These are phyloP conservation scores for Pochonia chlamydosporia DNA, from an alignment of 2,329 filamentous ascomycete genomes.

Conservation along the genomic window DNA sequence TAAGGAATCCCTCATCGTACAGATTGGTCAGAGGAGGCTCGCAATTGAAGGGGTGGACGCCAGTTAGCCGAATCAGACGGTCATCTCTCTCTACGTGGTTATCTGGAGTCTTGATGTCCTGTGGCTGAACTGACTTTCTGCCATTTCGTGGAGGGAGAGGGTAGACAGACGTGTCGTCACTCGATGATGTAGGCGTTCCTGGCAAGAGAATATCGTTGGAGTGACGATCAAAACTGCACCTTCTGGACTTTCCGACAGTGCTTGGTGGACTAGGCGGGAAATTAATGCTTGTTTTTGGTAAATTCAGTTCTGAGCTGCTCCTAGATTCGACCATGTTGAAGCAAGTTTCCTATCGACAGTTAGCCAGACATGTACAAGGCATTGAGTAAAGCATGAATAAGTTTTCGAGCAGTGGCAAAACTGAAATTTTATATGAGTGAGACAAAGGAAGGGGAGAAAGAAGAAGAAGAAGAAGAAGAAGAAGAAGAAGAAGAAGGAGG, in stretches of 20 bases:
- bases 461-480: no score
- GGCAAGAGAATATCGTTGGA: neutral
- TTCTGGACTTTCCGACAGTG: slow-evolving; percentile 31
- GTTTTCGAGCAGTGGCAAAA: no score
- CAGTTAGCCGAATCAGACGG: slow-evolving; percentile 78
- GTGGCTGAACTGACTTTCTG: slow-evolving; percentile 58
- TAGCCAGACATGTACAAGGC: no score
- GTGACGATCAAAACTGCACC: slow-evolving; percentile 24
- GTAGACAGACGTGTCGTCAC: slow-evolving; percentile 29
- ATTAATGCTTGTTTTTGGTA: slow-evolving; percentile 5
- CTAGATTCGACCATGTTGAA: neutral
- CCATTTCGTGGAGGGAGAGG: slow-evolving; percentile 63
- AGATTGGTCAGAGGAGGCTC: slow-evolving; percentile 76
- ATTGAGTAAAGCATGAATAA: no score
- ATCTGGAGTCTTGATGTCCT: slow-evolving; percentile 81
- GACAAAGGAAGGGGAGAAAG: no score
- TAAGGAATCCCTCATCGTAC: slow-evolving; percentile 78
- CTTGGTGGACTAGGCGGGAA: slow-evolving; percentile 35
- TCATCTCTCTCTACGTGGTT: slow-evolving; percentile 73
- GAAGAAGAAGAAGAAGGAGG: no score
- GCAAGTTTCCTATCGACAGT: neutral
- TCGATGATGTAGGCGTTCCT: neutral
- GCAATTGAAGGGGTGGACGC: slow-evolving; percentile 85
- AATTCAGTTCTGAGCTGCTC: neutral
- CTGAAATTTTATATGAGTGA: no score